Evolutionary conservation across 129 eudicot genomes (phyloP).

Genomic region (Glebionis coronaria): DNA sequence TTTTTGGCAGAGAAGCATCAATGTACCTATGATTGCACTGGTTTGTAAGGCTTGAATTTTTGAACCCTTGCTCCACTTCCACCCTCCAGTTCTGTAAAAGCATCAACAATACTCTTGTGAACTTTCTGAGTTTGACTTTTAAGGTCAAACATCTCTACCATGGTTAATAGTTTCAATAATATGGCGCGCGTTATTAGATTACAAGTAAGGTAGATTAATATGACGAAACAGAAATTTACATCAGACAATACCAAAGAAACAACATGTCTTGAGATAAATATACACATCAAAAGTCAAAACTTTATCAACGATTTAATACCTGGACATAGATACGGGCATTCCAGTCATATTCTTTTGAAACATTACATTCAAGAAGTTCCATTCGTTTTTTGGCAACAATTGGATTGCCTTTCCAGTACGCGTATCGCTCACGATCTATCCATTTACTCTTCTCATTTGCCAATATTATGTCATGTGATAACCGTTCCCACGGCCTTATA

Average conservation of each 20-base stretch:
- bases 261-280: too few species aligned
- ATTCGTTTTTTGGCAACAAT: slow-evolving; percentile 23
- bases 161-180: too few species aligned
- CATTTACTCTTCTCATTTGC: slow-evolving; percentile 33
- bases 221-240: too few species aligned
- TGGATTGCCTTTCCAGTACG: slow-evolving; percentile 48
- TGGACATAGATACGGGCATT: slow-evolving; percentile 38
- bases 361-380: slow-evolving; percentile 33
- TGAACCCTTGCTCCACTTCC: slow-evolving; percentile 35
- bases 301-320: background rate
- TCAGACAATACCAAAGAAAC: too few species aligned
- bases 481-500: slow-evolving; percentile 37
- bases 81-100: slow-evolving; percentile 38
- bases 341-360: slow-evolving; percentile 17
- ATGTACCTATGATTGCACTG: slow-evolving; percentile 43
- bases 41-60: slow-evolving; percentile 37
- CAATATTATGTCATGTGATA: slow-evolving; percentile 31
- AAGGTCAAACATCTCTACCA: too few species aligned
- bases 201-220: too few species aligned
- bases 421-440: slow-evolving; percentile 35
- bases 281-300: too few species aligned
- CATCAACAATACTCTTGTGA: background rate
- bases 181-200: too few species aligned
- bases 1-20: background rate
- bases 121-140: background rate